These are phyloP conservation scores for Calvatia gigantea DNA, from an alignment of 768 basidiomycete species.

Conservation along the genomic window DNA sequence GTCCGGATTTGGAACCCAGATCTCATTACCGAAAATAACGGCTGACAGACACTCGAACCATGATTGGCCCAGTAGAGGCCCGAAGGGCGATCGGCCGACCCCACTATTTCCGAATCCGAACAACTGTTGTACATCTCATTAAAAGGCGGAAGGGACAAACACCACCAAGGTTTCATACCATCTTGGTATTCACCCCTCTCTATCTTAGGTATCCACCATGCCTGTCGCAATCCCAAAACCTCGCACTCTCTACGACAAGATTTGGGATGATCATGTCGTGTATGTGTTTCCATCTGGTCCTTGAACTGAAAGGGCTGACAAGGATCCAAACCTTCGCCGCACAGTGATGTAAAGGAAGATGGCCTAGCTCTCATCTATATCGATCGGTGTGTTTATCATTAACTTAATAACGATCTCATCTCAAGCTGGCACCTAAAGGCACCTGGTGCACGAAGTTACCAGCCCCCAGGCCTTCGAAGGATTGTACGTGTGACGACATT, in stretches of 20 bases:
- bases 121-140: neutral
- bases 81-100: slow-evolving; percentile 13
- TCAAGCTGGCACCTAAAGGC: slow-evolving; percentile 29
- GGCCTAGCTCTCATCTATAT: slow-evolving; percentile 83
- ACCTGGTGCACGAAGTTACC: slow-evolving; percentile 88
- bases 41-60: slow-evolving; percentile 5
- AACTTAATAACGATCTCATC: neutral
- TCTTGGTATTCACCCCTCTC: slow-evolving; percentile 12
- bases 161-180: slow-evolving; percentile 6
- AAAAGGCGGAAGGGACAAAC: slow-evolving; percentile 12
- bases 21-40: neutral
- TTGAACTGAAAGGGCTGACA: slow-evolving; percentile 14
- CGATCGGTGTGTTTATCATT: slow-evolving; percentile 51
- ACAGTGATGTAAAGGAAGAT: slow-evolving; percentile 68
- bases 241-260: slow-evolving; percentile 95
- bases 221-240: slow-evolving; percentile 46
- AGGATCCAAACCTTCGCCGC: slow-evolving; percentile 10
- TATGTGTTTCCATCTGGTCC: slow-evolving; percentile 32
- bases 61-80: slow-evolving; percentile 15
- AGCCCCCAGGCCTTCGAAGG: slow-evolving; percentile 92
- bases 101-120: slow-evolving; percentile 6
- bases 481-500: slow-evolving; percentile 43
- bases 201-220: slow-evolving; percentile 26
- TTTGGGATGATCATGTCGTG: slow-evolving; percentile 97
- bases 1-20: neutral